phyloP scores from a whole-genome alignment of 495 filamentous ascomycete genomes.

The Podospora comata region DNA sequence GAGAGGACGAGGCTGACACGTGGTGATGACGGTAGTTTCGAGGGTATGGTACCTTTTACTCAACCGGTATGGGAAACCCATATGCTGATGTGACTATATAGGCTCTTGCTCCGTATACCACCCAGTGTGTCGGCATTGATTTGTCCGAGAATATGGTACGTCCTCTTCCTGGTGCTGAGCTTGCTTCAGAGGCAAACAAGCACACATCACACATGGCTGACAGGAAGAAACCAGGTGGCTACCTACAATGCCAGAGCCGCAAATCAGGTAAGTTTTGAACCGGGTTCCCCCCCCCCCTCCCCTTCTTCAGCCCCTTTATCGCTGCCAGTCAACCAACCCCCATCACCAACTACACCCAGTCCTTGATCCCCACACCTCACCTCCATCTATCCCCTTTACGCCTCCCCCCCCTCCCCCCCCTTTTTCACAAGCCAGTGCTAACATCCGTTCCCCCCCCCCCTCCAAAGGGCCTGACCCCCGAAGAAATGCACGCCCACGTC shows the following conservation, averaged over 20 bases:
- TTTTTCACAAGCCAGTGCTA: not conserved
- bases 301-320: not conserved
- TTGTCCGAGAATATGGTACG: constrained; percentile 61
- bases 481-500: constrained; percentile 55
- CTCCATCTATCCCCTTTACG: not conserved
- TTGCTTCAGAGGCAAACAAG: not conserved
- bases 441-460: not conserved
- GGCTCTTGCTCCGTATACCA: constrained; percentile 60
- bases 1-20: constrained; percentile 39
- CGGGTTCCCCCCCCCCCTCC: not conserved
- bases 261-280: constrained; percentile 37
- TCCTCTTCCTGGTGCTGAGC: not conserved
- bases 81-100: constrained; percentile 20
- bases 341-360: not conserved
- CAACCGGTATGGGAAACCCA: not conserved
- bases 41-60: constrained; percentile 11
- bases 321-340: not conserved
- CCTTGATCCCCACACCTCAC: not conserved
- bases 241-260: constrained; percentile 52
- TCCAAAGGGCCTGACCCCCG: constrained; percentile 42
- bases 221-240: constrained; percentile 31
- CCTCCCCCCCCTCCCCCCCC: not conserved
- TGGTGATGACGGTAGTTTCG: constrained; percentile 23
- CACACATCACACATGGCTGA: not conserved
- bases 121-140: constrained; percentile 61